A percentile compares a stretch with the other conserved stretches of the same genome.
Evolutionary conservation across 139 green algal genomes (phyloP).

Genomic region (Eudorina sp.): DNA sequence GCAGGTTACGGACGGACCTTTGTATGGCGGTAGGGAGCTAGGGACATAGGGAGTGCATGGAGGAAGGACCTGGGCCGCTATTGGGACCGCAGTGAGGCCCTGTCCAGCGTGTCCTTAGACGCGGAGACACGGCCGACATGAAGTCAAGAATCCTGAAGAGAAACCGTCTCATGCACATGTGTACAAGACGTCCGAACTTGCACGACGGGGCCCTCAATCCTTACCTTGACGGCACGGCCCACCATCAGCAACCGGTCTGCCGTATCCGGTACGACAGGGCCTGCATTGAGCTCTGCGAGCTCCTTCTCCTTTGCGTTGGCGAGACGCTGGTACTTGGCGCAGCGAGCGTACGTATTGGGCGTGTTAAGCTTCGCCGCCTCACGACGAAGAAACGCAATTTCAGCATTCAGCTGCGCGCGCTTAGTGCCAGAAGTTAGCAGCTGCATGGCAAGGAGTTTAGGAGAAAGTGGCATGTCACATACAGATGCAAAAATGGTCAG

Average conservation of each 20-base stretch:
- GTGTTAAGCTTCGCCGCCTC: constrained; percentile 55
- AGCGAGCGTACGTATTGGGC: constrained; percentile 55
- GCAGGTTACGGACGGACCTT: too few species aligned
- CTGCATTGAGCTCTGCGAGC: constrained; percentile 39
- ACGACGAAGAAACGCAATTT: not conserved
- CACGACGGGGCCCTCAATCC: not conserved
- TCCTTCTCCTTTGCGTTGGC: constrained; percentile 67
- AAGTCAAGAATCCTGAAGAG: too few species aligned
- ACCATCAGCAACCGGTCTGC: constrained; percentile 36
- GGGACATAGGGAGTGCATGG: too few species aligned
- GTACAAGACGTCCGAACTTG: too few species aligned
- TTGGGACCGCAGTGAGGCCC: too few species aligned
- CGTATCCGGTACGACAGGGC: not conserved
- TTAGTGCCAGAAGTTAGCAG: not conserved
- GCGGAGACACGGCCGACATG: too few species aligned
- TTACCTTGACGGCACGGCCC: constrained; percentile 48
- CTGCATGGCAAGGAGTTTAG: too few species aligned
- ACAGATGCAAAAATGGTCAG: too few species aligned
- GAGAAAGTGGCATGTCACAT: too few species aligned
- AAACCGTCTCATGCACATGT: not conserved
- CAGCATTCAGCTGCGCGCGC: constrained; percentile 19
- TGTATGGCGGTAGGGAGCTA: not conserved
- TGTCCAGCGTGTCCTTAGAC: too few species aligned
- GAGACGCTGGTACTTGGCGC: constrained; percentile 55
- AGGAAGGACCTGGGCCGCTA: too few species aligned